Evolutionary conservation across 345 rosid species (phyloP).

Genomic region (Gossypium arboreum): DNA sequence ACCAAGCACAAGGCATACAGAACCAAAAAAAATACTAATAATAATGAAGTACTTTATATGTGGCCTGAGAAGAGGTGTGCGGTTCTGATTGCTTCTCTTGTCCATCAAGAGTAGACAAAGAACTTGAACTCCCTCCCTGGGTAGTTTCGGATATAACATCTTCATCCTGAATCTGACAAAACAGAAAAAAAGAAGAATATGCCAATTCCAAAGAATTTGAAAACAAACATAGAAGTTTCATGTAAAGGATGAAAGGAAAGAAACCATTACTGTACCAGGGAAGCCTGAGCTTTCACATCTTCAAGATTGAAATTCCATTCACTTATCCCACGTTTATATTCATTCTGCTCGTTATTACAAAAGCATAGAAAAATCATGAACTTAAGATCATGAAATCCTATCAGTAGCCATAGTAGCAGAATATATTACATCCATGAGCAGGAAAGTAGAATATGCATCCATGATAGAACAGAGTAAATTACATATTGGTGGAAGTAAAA

Average conservation of each 20-base stretch:
- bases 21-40: constrained; percentile 2
- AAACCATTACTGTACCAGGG: constrained; percentile 53
- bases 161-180: constrained; percentile 84
- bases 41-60: constrained; percentile 34
- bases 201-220: neutral
- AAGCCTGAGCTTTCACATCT: constrained; percentile 97
- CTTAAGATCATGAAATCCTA: neutral
- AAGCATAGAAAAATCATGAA: neutral
- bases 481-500: neutral
- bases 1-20: constrained; percentile 11
- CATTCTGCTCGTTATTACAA: constrained; percentile 54
- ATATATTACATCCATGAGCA: neutral
- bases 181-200: constrained; percentile 9
- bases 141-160: constrained; percentile 48
- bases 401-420: neutral
- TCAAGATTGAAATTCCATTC: constrained; percentile 98
- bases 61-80: constrained; percentile 32
- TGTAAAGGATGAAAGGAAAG: neutral
- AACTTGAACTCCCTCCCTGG: constrained; percentile 51
- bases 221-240: neutral
- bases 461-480: neutral
- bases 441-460: neutral
- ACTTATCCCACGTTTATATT: constrained; percentile 94
- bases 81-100: constrained; percentile 44
- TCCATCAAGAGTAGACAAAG: constrained; percentile 45